Evolutionary conservation across 208 protist species (phyloP), one percentile per base, ranked within the genome.

Genomic region (Acanthamoeba royreba): DNA sequence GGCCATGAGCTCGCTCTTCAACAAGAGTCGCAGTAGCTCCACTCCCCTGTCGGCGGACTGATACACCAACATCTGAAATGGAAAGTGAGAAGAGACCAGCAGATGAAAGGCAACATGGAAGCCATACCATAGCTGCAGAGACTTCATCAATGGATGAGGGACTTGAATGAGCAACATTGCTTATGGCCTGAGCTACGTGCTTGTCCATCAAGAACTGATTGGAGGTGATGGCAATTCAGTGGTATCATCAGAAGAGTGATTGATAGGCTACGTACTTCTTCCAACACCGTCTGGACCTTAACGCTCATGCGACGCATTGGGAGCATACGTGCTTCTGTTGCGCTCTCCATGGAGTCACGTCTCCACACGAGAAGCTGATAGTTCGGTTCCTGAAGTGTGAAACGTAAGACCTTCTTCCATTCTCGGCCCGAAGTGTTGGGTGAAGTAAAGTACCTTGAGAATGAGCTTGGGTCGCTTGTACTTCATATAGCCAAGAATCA

Each of bases 401-500:
- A n/a, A n/a, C n/a, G n/a, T n/a, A n/a, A n/a, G n/a, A n/a, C n/a
- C n/a, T n/a, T n/a, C n/a, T n/a, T n/a, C n/a, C n/a, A n/a, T n/a
- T n/a, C n/a, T n/a, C n/a, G n/a, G n/a, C n/a, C n/a, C n/a, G n/a
- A 58, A 58, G 49, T n/a, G n/a, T n/a, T n/a, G n/a, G n/a, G n/a
- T n/a, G n/a, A n/a, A n/a, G n/a, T n/a, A n/a, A n/a, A n/a, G n/a
- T 52, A 52, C 72, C 72, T 83, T 83, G 72, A 83, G 72, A 28
- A 83, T 83, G 43, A 83, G 43, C 42, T 83, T 83, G 1, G 72
- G 72, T 7, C 72, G 72, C 22, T 53, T 53, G 42, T 83, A 83
- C 42, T 52, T 52, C 72, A 83, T 83, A 45, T 83, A 83, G 2
- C 72, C 72, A 4, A 83, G 43, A 4, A 83, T 13, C 25, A 83